Conservation (phyloP, 495 filamentous ascomycete species). For the Usnea hakonensis region DNA sequence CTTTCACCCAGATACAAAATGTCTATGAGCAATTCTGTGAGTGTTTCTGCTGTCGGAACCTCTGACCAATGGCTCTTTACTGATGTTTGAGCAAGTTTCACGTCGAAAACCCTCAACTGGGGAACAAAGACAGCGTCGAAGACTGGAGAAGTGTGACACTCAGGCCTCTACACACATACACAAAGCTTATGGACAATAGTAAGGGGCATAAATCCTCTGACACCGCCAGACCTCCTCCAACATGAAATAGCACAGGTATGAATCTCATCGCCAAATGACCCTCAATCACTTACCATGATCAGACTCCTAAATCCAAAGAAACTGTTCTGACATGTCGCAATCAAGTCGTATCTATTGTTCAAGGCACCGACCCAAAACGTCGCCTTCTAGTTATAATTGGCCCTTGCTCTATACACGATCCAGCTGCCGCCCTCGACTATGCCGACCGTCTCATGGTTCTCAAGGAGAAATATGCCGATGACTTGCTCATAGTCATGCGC, state of each 20-base stretch:
- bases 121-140: conserved; percentile 70
- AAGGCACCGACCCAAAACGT: conserved; percentile 60
- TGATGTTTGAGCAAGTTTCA: conserved; percentile 52
- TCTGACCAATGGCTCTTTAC: not conserved
- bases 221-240: conserved; percentile 88
- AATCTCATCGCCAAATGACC: not conserved
- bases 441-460: conserved; percentile 65
- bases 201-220: conserved; percentile 87
- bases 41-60: not conserved
- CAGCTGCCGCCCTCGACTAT: conserved; percentile 80
- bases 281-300: conserved; percentile 4
- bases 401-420: conserved; percentile 96
- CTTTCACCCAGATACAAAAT: not conserved
- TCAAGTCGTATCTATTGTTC: conserved; percentile 77
- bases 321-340: conserved; percentile 76
- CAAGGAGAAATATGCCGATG: conserved; percentile 64
- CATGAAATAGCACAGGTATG: conserved; percentile 59
- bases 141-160: conserved; percentile 74
- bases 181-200: conserved; percentile 41
- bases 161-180: not conserved
- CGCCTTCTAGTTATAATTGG: conserved; percentile 91
- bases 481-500: conserved; percentile 91
- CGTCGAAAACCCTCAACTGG: conserved; percentile 83
- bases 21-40: conserved; percentile 18
- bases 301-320: conserved; percentile 45